Conservation (phyloP, 2,329 filamentous ascomycete species). For the Parafenestella ontariensis region DNA sequence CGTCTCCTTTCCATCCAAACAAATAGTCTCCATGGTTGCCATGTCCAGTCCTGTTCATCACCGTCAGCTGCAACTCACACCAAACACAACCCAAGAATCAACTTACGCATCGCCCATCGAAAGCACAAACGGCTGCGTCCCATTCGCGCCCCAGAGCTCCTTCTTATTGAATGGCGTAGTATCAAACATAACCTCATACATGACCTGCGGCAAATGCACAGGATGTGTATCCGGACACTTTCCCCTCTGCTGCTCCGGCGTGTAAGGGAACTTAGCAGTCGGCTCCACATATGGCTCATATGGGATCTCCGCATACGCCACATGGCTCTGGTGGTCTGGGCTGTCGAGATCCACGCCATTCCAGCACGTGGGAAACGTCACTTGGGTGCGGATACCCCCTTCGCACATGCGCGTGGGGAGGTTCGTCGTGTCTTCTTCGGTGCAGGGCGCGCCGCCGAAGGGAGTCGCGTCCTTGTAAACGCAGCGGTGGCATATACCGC, state of each 20-base stretch:
- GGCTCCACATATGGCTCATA: constrained; percentile 36
- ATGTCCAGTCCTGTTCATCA: constrained; percentile 34
- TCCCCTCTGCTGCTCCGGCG: constrained; percentile 37
- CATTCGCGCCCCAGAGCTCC: constrained; percentile 32
- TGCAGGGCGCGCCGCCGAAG: constrained; percentile 50
- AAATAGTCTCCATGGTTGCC: constrained; percentile 36
- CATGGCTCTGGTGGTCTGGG: constrained; percentile 62
- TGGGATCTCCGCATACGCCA: constrained; percentile 48
- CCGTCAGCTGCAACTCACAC: background rate
- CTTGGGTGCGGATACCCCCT: constrained; percentile 54
- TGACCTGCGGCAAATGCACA: constrained; percentile 55
- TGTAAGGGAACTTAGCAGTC: constrained; percentile 23
- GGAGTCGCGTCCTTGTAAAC: constrained; percentile 36
- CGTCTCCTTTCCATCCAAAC: constrained; percentile 40
- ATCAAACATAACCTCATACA: constrained; percentile 58
- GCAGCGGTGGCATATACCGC: constrained; percentile 43
- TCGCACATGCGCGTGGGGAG: constrained; percentile 49
- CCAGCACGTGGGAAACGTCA: constrained; percentile 60
- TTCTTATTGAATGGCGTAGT: constrained; percentile 41
- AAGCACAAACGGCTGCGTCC: constrained; percentile 41
- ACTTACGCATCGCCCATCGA: constrained; percentile 42
- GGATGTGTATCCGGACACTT: constrained; percentile 53
- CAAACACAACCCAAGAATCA: background rate
- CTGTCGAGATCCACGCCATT: constrained; percentile 60
- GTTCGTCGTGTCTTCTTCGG: constrained; percentile 45